phyloP scores from a whole-genome alignment of 2,329 filamentous ascomycete species.

The Colletotrichum brevisporum region DNA sequence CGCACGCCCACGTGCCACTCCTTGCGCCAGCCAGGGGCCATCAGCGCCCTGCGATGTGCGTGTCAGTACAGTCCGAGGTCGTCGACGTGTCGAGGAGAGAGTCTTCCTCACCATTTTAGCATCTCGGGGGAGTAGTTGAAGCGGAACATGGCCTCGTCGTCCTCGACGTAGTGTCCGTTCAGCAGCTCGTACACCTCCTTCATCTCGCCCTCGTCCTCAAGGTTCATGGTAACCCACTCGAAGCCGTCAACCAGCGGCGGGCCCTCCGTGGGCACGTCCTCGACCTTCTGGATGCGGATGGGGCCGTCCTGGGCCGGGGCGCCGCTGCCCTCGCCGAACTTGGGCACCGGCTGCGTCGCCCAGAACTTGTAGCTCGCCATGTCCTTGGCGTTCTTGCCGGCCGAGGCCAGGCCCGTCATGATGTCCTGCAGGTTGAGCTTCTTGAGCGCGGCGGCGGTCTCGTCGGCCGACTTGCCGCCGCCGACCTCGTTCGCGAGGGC shows the following conservation, averaged over 20 bases:
- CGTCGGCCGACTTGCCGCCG: constrained; percentile 54
- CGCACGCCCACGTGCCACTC: constrained; percentile 97
- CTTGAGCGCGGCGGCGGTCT: constrained; percentile 68
- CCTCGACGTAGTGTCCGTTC: constrained; percentile 96
- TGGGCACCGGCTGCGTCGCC: constrained; percentile 95
- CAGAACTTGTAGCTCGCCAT: constrained; percentile 99
- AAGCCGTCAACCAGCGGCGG: constrained; percentile 84
- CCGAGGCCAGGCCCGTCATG: constrained; percentile 81
- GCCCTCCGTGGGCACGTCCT: constrained; percentile 84
- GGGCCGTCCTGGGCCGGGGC: constrained; percentile 81
- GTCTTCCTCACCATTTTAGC: constrained; percentile 80
- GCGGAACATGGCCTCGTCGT: constrained; percentile 96
- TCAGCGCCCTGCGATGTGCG: constrained; percentile 79
- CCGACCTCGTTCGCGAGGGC: constrained; percentile 74
- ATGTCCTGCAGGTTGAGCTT: constrained; percentile 78
- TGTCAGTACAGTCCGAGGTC: constrained; percentile 17
- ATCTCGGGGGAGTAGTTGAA: constrained; percentile 96
- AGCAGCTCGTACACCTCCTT: constrained; percentile 94
- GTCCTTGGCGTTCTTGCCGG: constrained; percentile 92
- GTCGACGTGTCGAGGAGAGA: background rate
- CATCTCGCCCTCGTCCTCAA: constrained; percentile 82
- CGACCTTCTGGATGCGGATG: constrained; percentile 83
- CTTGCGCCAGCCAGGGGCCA: constrained; percentile 93
- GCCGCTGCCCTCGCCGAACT: constrained; percentile 74
- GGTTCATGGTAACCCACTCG: constrained; percentile 93